Base-by-base conservation (phyloP, 805 yeast genomes). In the Kuraishia piskuri region DNA sequence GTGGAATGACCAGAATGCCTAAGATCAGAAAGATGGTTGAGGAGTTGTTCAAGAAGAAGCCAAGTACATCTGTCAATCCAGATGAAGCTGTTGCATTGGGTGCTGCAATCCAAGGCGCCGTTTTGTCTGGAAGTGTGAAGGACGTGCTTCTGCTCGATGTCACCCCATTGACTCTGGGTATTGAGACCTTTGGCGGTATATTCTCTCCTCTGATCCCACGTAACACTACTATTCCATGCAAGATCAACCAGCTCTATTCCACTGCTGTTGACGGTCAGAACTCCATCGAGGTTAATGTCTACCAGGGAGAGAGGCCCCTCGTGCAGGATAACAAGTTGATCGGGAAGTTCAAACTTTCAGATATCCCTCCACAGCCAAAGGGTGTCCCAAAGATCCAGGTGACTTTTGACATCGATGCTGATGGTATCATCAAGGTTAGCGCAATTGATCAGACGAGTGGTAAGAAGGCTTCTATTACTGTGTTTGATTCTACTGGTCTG, bases 41-140 rank as follows among this genome's bases (percentile, higher is more conserved):
- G 74, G 68, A 78, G 52, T 78, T 88, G 64, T 90, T 90, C 74
- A 85, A 84, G 66, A 86, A 79, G 72, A 88, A 84, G 62, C 95
- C 96, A 62, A 86, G 88, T 66, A 90, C 87, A 77, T 83, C 92
- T 53, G 96, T 90, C 63, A 90, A 90, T 83, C 97, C 97, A 50
- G 95, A 88, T 68, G 95, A 88, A 77, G 95, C 95, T 50, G 95
- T 88, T 57, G 94, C 95, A 61, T 83, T 90, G 73, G 97, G 97
- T 75, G 97, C 97, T 59, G 97, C 97, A 55, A 91, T 90, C 63
- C 97, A 90, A 77, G 97, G 97, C 74, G 97, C 96, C 65, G 96
- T 90, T 58, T 78, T 90, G 59, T 87, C 96, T 55, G 97, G 97
- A 72, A 96, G 89, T 72, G 96, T 90, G 60, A 88, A 88, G 69